These are phyloP conservation scores for Coleophoma eucalyptorum DNA, from an alignment of 2,329 filamentous ascomycete species.

Conservation along the genomic window DNA sequence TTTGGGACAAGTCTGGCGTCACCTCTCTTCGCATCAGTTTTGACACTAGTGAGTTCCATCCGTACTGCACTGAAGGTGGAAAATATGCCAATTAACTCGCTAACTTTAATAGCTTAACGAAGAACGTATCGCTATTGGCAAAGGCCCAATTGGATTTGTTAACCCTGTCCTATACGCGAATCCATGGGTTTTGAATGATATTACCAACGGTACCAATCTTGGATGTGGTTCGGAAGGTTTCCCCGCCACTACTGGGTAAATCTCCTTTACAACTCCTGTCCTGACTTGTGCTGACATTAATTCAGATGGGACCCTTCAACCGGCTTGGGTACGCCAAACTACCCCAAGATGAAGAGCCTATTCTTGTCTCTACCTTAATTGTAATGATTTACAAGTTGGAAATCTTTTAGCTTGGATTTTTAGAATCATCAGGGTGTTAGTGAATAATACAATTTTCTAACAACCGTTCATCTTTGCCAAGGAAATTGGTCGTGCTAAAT, in stretches of 20 bases:
- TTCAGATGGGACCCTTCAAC: constrained; percentile 29
- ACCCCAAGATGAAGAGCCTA: constrained; percentile 31
- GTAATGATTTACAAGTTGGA: too few species aligned
- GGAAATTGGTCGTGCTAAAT: too few species aligned
- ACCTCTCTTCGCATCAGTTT: not conserved
- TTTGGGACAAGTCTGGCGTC: constrained; percentile 12
- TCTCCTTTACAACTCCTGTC: not conserved
- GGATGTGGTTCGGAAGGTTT: constrained; percentile 29
- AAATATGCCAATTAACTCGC: constrained; percentile 15
- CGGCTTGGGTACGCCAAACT: constrained; percentile 47
- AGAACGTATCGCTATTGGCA: constrained; percentile 31
- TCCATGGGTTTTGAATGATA: constrained; percentile 26
- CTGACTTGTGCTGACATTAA: not conserved
- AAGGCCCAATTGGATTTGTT: constrained; percentile 36
- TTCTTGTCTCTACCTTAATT: constrained; percentile 10
- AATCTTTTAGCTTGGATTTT: too few species aligned
- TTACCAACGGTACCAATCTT: constrained; percentile 22
- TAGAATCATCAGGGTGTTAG: too few species aligned
- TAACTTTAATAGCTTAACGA: constrained; percentile 37
- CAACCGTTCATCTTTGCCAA: too few species aligned
- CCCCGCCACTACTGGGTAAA: constrained; percentile 13
- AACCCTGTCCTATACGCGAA: constrained; percentile 31
- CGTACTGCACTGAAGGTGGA: constrained; percentile 4
- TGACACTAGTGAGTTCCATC: not conserved
- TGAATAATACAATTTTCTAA: too few species aligned